These are phyloP conservation scores for Phlebiopsis gigantea DNA, from an alignment of 768 basidiomycete species.

Conservation along the genomic window DNA sequence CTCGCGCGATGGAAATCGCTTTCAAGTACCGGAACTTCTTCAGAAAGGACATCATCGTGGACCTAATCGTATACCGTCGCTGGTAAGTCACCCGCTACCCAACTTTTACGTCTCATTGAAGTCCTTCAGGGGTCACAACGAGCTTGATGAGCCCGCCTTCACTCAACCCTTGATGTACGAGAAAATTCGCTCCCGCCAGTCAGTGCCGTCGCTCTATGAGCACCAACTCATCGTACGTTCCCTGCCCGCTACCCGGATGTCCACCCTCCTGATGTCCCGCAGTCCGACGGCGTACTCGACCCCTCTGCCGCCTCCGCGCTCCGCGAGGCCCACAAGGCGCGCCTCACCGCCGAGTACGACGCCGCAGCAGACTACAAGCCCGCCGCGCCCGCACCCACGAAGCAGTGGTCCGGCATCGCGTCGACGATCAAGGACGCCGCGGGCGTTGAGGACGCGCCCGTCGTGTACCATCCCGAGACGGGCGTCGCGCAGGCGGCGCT, in stretches of 20 bases:
- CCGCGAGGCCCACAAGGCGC: constrained; percentile 52
- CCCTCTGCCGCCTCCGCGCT: constrained; percentile 41
- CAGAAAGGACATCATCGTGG: constrained; percentile 87
- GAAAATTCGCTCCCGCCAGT: constrained; percentile 70
- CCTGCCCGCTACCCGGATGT: background rate
- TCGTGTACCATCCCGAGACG: constrained; percentile 51
- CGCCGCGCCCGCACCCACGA: constrained; percentile 49
- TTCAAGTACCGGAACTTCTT: constrained; percentile 85
- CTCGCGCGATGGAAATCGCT: constrained; percentile 80
- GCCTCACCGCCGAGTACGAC: constrained; percentile 59
- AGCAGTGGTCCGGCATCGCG: constrained; percentile 56
- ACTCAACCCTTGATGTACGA: constrained; percentile 92
- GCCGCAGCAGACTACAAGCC: constrained; percentile 44
- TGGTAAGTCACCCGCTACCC: constrained; percentile 44
- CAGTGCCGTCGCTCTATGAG: constrained; percentile 80
- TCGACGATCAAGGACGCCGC: constrained; percentile 50
- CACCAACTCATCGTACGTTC: constrained; percentile 63
- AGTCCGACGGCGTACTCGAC: constrained; percentile 47
- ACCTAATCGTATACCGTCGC: constrained; percentile 83
- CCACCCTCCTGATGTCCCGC: background rate
- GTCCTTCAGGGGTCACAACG: constrained; percentile 73
- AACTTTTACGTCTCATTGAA: no score
- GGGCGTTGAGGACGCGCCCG: constrained; percentile 30
- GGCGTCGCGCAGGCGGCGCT: constrained; percentile 55
- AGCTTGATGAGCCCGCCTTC: constrained; percentile 80